These are phyloP conservation scores for Fomitopsis schrenkii DNA, from an alignment of 1,284 basidiomycete species.

Conservation along the genomic window DNA sequence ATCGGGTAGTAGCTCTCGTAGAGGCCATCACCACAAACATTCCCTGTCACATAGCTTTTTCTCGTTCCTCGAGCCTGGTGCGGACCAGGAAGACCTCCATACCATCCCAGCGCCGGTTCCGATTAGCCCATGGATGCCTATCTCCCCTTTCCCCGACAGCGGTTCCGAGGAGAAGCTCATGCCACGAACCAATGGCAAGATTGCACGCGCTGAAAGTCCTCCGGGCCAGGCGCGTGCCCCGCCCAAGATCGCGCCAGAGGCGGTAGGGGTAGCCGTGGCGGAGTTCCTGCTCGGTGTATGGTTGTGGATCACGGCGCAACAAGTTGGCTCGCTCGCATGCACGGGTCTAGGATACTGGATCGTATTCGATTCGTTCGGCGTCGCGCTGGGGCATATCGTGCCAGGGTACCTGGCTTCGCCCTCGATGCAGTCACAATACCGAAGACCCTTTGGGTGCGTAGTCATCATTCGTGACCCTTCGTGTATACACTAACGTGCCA, in stretches of 20 bases:
- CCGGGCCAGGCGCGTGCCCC: constrained; percentile 18
- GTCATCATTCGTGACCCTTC: not conserved
- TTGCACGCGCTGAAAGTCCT: constrained; percentile 14
- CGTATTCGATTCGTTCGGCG: constrained; percentile 89
- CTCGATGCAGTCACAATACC: constrained; percentile 25
- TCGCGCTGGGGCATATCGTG: constrained; percentile 54
- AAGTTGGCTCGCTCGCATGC: constrained; percentile 80
- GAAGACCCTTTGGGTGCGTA: constrained; percentile 71
- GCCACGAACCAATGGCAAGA: constrained; percentile 5
- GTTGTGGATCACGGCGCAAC: constrained; percentile 92
- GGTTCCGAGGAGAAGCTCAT: constrained; percentile 6
- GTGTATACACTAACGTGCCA: not conserved
- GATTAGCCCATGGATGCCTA: constrained; percentile 51
- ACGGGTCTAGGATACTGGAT: constrained; percentile 95
- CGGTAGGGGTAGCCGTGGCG: constrained; percentile 25
- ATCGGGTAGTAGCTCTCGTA: constrained; percentile 40
- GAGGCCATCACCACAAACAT: constrained; percentile 91
- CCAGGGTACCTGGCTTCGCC: constrained; percentile 34
- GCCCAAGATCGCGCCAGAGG: constrained; percentile 20
- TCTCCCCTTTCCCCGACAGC: constrained; percentile 32
- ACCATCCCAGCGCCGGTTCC: constrained; percentile 49
- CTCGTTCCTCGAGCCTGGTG: constrained; percentile 39
- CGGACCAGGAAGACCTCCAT: constrained; percentile 30
- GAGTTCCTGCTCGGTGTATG: constrained; percentile 64
- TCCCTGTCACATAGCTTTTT: constrained; percentile 94